A percentile compares a stretch with the other conserved stretches of the same genome.
Evolutionary conservation across 2,329 filamentous ascomycete genomes (phyloP).

Genomic region (Alternaria brassicae): DNA sequence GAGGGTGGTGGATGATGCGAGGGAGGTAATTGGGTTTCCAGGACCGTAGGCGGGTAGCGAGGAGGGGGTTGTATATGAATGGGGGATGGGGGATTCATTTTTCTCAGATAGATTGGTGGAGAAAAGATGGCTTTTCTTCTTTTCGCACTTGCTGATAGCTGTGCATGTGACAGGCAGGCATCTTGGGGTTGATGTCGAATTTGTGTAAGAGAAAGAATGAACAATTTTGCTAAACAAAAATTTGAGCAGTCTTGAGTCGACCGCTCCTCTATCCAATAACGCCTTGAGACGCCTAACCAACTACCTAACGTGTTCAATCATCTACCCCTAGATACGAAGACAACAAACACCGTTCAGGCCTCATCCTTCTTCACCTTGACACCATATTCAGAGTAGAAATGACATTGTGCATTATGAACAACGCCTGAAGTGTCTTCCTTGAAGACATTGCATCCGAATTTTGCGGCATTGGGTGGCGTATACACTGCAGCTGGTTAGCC

Average conservation of each 20-base stretch:
- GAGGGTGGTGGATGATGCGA: conserved; percentile 55
- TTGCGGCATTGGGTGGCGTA: conserved; percentile 87
- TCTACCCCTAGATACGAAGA: background rate
- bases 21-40: conserved; percentile 54
- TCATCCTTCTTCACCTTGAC: conserved; percentile 4
- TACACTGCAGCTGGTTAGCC: conserved; percentile 62
- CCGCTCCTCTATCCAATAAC: background rate
- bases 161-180: background rate
- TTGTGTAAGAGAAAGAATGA: background rate
- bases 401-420: conserved; percentile 38
- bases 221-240: background rate
- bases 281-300: background rate
- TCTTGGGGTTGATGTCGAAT: background rate
- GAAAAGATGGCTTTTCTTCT: background rate
- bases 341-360: background rate
- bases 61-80: background rate
- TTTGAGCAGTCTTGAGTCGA: background rate
- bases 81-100: no score
- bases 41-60: conserved; percentile 31
- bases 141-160: background rate
- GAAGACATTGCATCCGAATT: conserved; percentile 82
- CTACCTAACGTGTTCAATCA: background rate
- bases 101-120: background rate
- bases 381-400: conserved; percentile 47
- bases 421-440: conserved; percentile 71